Conservation (phyloP, 371 early-diverging fungal genomes). For the Chytridium lagenaria region DNA sequence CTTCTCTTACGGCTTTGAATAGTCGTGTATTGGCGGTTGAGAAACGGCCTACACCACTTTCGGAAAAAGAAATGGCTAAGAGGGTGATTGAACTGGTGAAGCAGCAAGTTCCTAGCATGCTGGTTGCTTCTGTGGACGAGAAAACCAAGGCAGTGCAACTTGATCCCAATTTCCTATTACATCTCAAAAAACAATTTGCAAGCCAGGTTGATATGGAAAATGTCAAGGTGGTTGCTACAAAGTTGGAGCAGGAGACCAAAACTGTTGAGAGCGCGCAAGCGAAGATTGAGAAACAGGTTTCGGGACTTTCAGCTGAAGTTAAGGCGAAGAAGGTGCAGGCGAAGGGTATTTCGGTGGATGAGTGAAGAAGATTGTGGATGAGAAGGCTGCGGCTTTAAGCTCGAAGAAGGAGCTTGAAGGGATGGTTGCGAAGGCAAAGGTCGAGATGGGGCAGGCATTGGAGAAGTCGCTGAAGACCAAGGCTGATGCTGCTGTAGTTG, state of each 20-base stretch:
- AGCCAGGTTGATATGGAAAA: neutral
- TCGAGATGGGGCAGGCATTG: neutral
- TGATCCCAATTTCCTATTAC: neutral
- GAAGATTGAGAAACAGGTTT: neutral
- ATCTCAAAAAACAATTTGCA: constrained; percentile 1
- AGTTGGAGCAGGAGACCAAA: neutral
- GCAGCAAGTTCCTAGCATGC: constrained; percentile 5
- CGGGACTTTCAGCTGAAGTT: neutral
- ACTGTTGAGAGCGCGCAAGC: neutral
- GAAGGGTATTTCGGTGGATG: neutral
- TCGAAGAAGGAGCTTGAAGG: neutral
- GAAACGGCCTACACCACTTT: neutral
- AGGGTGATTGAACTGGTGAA: neutral
- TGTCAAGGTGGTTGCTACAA: neutral
- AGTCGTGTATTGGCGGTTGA: neutral
- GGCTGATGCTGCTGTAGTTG: neutral
- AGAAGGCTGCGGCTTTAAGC: neutral
- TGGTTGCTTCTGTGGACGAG: constrained; percentile 1
- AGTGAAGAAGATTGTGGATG: constrained; percentile 7
- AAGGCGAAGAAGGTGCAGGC: neutral
- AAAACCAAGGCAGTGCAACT: neutral
- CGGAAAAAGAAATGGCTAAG: neutral
- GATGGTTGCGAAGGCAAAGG: neutral
- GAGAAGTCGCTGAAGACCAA: neutral
- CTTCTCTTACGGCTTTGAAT: neutral